Base-by-base conservation (phyloP, 352 stramenopile species). In the Globisporangium mamillatum region DNA sequence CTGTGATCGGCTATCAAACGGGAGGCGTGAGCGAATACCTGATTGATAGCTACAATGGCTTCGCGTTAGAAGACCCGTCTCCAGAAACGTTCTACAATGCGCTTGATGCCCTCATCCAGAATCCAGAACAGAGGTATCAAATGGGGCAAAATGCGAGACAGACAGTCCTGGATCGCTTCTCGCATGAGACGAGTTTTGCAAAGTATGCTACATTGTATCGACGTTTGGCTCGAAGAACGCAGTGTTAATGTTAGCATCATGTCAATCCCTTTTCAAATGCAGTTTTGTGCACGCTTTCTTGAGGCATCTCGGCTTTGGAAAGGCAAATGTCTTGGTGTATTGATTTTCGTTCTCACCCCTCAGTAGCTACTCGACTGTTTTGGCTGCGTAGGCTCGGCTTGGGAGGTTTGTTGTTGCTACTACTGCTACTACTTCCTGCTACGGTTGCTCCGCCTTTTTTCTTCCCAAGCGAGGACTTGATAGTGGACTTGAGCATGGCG, bases 1-100 rank as follows among this genome's bases (percentile, higher is more conserved):
- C 80, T 10, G 71, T 88, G 20, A 76, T 90, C 18, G 77, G 74
- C 25, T 90, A 87, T n/a, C 71, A 75, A 4, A 77, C 72, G 0
- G 76, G 66, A 6, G 82, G 82, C 18, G 74, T 79, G 0, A 64
- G 67, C 7, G 82, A 89, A 48, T 90, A 81, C 60, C 63, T 90
- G 12, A 60, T 77, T 5, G 63, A 90, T 57, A 61, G 56, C 7
- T 62, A 76, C 25, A 90, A 90, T 50, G 78, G 82, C 9, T 27
- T 87, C 22, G 67, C 70, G 3, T 71, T 88, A 10, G 52, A 56
- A 3, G 75, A 81, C 25, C 36, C 78, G 54, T 82, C 74, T 20
- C 52, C 78, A 0, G 52, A 63, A 29, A 63, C 61, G 3, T 77
- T 90, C 27, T 41, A 63, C 1, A 56, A 72, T 29, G 71, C 79